A percentile compares a stretch with the other conserved stretches of the same genome.
These are phyloP conservation scores for Helianthus tuberosus DNA, from an alignment of 129 eudicot genomes.

Conservation along the genomic window DNA sequence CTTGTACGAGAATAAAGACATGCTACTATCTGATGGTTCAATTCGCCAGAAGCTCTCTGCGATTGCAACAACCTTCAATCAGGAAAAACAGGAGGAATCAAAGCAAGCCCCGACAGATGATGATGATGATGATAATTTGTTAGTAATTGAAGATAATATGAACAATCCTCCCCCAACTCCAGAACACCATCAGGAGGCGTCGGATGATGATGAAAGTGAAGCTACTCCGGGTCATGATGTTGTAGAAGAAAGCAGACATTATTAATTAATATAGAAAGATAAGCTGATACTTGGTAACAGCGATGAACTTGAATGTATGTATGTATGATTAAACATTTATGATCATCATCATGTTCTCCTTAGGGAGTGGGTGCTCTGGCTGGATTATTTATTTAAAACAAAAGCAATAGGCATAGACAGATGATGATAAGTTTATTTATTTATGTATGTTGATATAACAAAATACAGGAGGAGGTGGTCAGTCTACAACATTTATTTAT, in stretches of 20 bases:
- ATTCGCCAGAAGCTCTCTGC: slow-evolving; percentile 31
- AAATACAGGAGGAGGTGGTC: too few relatives aligned
- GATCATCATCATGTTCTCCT: neutral
- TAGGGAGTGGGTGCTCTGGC: too few relatives aligned
- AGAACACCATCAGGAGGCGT: neutral
- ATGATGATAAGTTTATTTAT: too few relatives aligned
- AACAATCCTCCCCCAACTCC: slow-evolving; percentile 7
- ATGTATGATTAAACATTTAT: neutral
- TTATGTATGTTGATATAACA: too few relatives aligned
- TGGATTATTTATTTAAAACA: too few relatives aligned
- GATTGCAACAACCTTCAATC: slow-evolving; percentile 35
- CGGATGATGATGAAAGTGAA: slow-evolving; percentile 6
- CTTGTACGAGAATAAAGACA: slow-evolving; percentile 44
- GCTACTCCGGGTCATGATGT: slow-evolving; percentile 7
- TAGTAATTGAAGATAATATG: neutral
- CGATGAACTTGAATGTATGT: neutral
- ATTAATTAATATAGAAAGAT: too few relatives aligned
- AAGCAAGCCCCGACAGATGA: slow-evolving; percentile 8
- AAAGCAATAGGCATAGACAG: too few relatives aligned
- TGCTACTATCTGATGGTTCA: slow-evolving; percentile 34
- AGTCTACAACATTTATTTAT: too few relatives aligned
- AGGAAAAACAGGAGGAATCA: slow-evolving; percentile 35
- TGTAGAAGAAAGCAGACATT: neutral
- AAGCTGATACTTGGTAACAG: neutral
- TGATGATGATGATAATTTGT: neutral